A percentile compares a stretch with the other conserved stretches of the same genome.
phyloP scores from a whole-genome alignment of 2,329 filamentous ascomycete species.

The Aspergillus thermomutatus region DNA sequence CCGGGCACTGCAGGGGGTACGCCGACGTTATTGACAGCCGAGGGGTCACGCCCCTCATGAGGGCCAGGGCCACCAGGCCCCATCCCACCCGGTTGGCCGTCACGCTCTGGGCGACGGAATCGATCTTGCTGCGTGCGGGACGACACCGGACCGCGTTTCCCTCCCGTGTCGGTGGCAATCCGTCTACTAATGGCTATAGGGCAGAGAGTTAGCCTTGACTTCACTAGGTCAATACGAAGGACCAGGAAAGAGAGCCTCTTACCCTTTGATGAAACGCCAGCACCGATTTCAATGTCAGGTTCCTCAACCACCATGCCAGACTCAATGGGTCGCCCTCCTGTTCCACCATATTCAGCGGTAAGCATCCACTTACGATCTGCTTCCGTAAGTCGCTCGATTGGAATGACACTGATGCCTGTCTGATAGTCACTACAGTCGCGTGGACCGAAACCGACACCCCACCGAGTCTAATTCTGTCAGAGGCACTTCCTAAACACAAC shows the following conservation, averaged over 20 bases:
- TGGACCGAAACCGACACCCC: slow-evolving; percentile 96
- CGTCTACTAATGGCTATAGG: slow-evolving; percentile 48
- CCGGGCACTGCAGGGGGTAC: slow-evolving; percentile 54
- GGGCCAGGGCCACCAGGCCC: slow-evolving; percentile 21
- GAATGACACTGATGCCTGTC: slow-evolving; percentile 88
- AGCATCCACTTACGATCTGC: slow-evolving; percentile 97
- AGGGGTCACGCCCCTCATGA: slow-evolving; percentile 34
- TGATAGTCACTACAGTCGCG: slow-evolving; percentile 96
- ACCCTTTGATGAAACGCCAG: slow-evolving; percentile 92
- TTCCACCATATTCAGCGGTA: slow-evolving; percentile 88
- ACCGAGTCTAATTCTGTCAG: slow-evolving; percentile 66
- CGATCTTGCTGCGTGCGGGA: slow-evolving; percentile 36
- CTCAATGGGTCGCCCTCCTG: slow-evolving; percentile 76
- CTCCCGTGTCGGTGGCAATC: slow-evolving; percentile 50
- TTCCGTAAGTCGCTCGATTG: slow-evolving; percentile 87
- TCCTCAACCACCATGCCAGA: slow-evolving; percentile 88
- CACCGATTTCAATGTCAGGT: slow-evolving; percentile 97
- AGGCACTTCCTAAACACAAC: not conserved
- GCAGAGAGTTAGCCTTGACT: slow-evolving; percentile 7
- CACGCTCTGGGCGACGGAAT: slow-evolving; percentile 33
- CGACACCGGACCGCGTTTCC: slow-evolving; percentile 48
- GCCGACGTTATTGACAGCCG: slow-evolving; percentile 43
- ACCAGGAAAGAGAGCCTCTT: slow-evolving; percentile 14
- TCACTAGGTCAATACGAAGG: not conserved
- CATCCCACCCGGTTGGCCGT: slow-evolving; percentile 27